Evolutionary conservation across 371 early-diverging fungal species (phyloP).

Genomic region (Syncephalis fuscata): DNA sequence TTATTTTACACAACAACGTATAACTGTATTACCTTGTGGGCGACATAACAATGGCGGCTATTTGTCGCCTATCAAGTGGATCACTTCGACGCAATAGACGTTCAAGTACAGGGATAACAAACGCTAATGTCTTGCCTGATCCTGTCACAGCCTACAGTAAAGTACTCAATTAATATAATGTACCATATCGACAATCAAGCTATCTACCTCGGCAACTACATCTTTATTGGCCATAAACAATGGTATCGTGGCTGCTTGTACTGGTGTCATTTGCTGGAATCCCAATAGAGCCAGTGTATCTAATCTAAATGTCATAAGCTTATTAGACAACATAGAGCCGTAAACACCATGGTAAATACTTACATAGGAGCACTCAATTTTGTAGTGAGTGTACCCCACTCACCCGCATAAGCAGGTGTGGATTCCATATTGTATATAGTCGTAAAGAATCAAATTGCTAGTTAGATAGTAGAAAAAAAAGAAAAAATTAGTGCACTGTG

Average conservation of each 20-base stretch:
- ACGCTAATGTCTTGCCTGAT: slow-evolving; percentile 97
- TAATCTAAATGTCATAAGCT: slow-evolving; percentile 9
- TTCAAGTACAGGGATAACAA: slow-evolving; percentile 91
- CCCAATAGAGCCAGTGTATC: slow-evolving; percentile 25
- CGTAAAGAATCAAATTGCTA: background rate
- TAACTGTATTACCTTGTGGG: slow-evolving; percentile 87
- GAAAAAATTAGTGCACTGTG: too few relatives aligned
- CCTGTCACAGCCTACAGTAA: slow-evolving; percentile 87
- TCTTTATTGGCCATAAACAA: slow-evolving; percentile 84
- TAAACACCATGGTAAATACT: background rate
- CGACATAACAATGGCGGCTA: slow-evolving; percentile 84
- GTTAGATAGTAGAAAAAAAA: background rate
- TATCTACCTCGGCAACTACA: slow-evolving; percentile 79
- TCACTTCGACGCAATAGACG: slow-evolving; percentile 44
- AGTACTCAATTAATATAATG: slow-evolving; percentile 15
- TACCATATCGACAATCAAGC: slow-evolving; percentile 14
- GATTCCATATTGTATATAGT: background rate
- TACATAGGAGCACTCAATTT: slow-evolving; percentile 17
- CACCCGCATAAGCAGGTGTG: slow-evolving; percentile 17
- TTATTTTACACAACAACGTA: background rate
- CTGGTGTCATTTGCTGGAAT: slow-evolving; percentile 64
- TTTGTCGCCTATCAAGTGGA: slow-evolving; percentile 41
- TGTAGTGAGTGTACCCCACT: slow-evolving; percentile 23
- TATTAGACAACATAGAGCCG: background rate
- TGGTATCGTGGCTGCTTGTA: slow-evolving; percentile 81